phyloP scores from a whole-genome alignment of 768 basidiomycete genomes.

The Zangia roseola region DNA sequence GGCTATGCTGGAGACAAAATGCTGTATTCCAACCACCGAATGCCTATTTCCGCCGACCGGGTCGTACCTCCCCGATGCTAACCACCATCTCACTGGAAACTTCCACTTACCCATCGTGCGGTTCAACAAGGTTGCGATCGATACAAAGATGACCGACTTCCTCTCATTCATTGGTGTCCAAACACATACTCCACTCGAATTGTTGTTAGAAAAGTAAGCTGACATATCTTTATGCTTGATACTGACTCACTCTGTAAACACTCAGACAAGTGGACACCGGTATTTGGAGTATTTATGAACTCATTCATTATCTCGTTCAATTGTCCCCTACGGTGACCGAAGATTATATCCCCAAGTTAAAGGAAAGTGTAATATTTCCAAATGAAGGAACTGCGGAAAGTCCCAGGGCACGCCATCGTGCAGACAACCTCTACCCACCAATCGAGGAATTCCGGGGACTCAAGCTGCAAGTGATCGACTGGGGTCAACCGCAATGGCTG shows the following conservation, averaged over 20 bases:
- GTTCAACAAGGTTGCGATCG: too few species aligned
- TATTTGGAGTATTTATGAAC: slow-evolving; percentile 77
- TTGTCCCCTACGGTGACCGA: slow-evolving; percentile 33
- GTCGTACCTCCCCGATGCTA: too few species aligned
- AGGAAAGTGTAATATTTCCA: slow-evolving; percentile 42
- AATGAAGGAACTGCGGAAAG: slow-evolving; percentile 38
- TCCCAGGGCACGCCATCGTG: slow-evolving; percentile 47
- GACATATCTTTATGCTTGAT: not conserved
- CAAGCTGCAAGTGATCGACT: slow-evolving; percentile 77
- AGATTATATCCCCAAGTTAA: not conserved
- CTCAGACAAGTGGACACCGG: slow-evolving; percentile 78
- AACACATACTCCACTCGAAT: too few species aligned
- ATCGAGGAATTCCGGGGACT: slow-evolving; percentile 62
- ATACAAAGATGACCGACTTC: too few species aligned
- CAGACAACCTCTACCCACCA: slow-evolving; percentile 82
- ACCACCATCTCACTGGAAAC: too few species aligned
- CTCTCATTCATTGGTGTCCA: too few species aligned
- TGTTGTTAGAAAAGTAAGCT: too few species aligned
- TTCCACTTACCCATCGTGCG: too few species aligned
- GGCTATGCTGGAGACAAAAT: slow-evolving; percentile 35
- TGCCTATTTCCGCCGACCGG: too few species aligned
- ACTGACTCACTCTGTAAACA: not conserved
- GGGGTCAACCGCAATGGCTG: slow-evolving; percentile 73
- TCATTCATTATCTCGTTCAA: slow-evolving; percentile 81
- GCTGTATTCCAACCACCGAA: slow-evolving; percentile 40